These are phyloP conservation scores for Gastrolobium villosum DNA, from an alignment of 306 rosid genomes.

Conservation along the genomic window DNA sequence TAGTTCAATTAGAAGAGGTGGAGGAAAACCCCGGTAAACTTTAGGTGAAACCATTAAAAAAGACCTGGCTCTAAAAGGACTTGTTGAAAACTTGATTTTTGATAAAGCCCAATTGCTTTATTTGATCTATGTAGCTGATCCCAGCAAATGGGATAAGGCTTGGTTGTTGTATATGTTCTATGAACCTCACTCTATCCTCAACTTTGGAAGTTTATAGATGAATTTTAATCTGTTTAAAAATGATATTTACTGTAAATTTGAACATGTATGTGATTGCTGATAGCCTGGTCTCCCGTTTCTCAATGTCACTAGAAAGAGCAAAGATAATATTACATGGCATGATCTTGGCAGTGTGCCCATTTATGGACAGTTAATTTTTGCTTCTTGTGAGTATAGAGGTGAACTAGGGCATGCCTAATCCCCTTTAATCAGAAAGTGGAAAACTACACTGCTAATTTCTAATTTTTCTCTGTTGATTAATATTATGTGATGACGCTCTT, in stretches of 20 bases:
- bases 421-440: background rate
- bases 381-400: background rate
- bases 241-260: background rate
- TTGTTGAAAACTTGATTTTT: background rate
- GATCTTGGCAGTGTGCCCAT: conserved; percentile 6
- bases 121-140: background rate
- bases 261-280: background rate
- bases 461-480: background rate
- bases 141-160: conserved; percentile 7
- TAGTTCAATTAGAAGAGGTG: background rate
- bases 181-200: background rate
- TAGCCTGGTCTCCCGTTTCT: background rate
- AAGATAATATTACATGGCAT: conserved; percentile 18
- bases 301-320: background rate
- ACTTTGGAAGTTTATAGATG: background rate
- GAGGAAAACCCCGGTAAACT: background rate
- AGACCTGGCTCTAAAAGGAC: background rate
- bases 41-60: background rate
- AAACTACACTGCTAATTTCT: conserved; percentile 35
- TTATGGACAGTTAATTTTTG: conserved; percentile 8
- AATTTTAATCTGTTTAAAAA: conserved; percentile 9
- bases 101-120: background rate
- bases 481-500: conserved; percentile 15
- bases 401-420: conserved; percentile 2
- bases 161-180: background rate